Conservation (phyloP, 2,329 filamentous ascomycete species). For the Intubia oerlemansii region DNA sequence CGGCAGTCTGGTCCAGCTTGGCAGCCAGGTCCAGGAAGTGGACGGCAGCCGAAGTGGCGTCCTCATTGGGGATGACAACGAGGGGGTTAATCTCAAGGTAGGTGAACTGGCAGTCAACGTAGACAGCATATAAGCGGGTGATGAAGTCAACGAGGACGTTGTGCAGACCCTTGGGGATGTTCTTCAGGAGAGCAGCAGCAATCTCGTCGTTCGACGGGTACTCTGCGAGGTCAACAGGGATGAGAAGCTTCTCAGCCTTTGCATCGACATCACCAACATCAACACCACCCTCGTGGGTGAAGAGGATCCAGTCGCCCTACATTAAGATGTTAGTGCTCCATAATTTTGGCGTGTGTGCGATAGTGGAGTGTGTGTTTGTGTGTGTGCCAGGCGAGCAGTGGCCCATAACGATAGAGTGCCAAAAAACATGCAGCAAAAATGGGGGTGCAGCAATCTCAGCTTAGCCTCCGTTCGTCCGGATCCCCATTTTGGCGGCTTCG, state of each 20-base stretch:
- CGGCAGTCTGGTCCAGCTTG: slow-evolving; percentile 96
- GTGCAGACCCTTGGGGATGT: slow-evolving; percentile 88
- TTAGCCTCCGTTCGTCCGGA: slow-evolving; percentile 24
- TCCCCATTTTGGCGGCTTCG: no score
- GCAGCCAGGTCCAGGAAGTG: slow-evolving; percentile 97
- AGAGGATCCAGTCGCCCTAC: slow-evolving; percentile 98
- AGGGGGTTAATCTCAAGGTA: slow-evolving; percentile 99
- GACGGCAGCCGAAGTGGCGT: slow-evolving; percentile 79
- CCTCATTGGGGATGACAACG: slow-evolving; percentile 87
- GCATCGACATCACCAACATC: slow-evolving; percentile 98
- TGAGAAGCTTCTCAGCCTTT: slow-evolving; percentile 96
- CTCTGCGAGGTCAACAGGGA: slow-evolving; percentile 83
- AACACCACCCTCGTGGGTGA: slow-evolving; percentile 98
- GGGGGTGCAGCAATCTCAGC: slow-evolving; percentile 12
- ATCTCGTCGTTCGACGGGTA: slow-evolving; percentile 96
- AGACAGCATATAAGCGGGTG: slow-evolving; percentile 91
- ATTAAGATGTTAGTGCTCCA: slow-evolving; percentile 2
- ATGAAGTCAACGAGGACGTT: slow-evolving; percentile 99
- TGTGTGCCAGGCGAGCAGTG: no score
- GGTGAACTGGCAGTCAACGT: slow-evolving; percentile 99
- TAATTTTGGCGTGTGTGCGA: slow-evolving; percentile 3
- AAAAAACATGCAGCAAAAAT: no score
- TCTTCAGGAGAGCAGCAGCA: slow-evolving; percentile 62
- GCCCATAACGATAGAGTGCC: no score
- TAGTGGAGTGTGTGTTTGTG: slow-evolving; percentile 1